phyloP scores from a whole-genome alignment of 345 rosid species.

The Populus deltoides region DNA sequence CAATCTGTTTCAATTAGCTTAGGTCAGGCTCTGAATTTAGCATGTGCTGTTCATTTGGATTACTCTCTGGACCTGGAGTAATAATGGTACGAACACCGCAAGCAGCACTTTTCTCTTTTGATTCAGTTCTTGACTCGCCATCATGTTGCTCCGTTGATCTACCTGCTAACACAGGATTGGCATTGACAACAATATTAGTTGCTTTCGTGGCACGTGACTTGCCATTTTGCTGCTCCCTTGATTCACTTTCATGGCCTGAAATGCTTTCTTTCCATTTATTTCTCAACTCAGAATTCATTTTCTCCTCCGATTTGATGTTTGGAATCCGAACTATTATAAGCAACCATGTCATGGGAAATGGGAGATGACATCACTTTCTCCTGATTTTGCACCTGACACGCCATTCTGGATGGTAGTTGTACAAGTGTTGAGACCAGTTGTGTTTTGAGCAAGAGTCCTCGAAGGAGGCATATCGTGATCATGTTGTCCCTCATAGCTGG shows the following conservation, averaged over 20 bases:
- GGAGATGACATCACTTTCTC: constrained; percentile 25
- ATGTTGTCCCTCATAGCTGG: constrained; percentile 88
- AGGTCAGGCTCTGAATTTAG: constrained; percentile 51
- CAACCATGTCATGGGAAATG: constrained; percentile 25
- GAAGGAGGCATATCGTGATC: constrained; percentile 79
- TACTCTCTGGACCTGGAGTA: constrained; percentile 16
- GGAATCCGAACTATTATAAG: constrained; percentile 21
- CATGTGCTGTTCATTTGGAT: constrained; percentile 31
- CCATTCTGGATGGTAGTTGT: constrained; percentile 27
- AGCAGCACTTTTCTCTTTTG: constrained; percentile 30
- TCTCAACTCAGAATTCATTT: constrained; percentile 26
- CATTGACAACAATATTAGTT: neutral
- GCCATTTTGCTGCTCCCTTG: constrained; percentile 29
- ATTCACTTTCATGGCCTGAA: constrained; percentile 13
- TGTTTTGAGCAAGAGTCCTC: constrained; percentile 61
- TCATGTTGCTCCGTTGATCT: constrained; percentile 19
- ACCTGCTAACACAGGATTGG: constrained; percentile 5
- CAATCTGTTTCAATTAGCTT: constrained; percentile 41
- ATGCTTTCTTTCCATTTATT: constrained; percentile 27
- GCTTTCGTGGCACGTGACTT: constrained; percentile 26
- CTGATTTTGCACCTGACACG: constrained; percentile 34
- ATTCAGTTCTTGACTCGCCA: constrained; percentile 19
- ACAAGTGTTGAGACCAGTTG: constrained; percentile 23
- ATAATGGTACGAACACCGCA: neutral
- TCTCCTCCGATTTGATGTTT: constrained; percentile 35